A percentile compares a stretch with the other conserved stretches of the same genome.
Conservation (phyloP, 495 filamentous ascomycete species). For the Penicillium angulare region DNA sequence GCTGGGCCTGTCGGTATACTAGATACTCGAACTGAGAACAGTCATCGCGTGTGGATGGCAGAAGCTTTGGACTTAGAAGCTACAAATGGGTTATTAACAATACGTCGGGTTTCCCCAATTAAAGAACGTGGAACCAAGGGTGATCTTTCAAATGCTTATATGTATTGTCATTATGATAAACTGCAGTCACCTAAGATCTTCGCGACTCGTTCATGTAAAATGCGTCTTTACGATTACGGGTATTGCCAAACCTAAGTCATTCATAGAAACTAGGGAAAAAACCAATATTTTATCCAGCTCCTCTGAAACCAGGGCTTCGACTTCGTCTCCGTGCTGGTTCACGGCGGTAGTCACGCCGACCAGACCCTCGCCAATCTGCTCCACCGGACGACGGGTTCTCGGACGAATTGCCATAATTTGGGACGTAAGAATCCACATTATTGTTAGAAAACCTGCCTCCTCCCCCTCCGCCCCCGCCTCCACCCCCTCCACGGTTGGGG, state of each 20-base stretch:
- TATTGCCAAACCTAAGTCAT: neutral
- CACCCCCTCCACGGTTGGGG: constrained; percentile 20
- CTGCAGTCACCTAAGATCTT: too few species aligned
- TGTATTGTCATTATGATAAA: too few species aligned
- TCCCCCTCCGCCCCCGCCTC: constrained; percentile 2
- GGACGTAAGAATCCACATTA: constrained; percentile 42
- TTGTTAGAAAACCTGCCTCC: constrained; percentile 26
- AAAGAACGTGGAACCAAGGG: too few species aligned
- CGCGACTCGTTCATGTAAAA: neutral
- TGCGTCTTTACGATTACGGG: neutral
- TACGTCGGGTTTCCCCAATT: too few species aligned
- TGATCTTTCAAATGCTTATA: too few species aligned
- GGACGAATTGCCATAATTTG: constrained; percentile 27
- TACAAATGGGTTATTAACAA: too few species aligned
- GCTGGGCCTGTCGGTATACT: too few species aligned
- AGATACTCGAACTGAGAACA: too few species aligned
- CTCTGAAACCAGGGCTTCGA: constrained; percentile 33
- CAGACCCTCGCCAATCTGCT: constrained; percentile 23
- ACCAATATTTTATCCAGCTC: constrained; percentile 17
- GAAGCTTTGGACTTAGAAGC: too few species aligned
- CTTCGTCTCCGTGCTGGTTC: constrained; percentile 40
- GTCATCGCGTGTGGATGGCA: too few species aligned
- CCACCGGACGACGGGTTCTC: constrained; percentile 20
- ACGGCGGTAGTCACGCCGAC: constrained; percentile 32
- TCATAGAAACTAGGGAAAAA: neutral